Evolutionary conservation across 2,329 filamentous ascomycete genomes (phyloP).

Genomic region (Botryotinia narcissicola): DNA sequence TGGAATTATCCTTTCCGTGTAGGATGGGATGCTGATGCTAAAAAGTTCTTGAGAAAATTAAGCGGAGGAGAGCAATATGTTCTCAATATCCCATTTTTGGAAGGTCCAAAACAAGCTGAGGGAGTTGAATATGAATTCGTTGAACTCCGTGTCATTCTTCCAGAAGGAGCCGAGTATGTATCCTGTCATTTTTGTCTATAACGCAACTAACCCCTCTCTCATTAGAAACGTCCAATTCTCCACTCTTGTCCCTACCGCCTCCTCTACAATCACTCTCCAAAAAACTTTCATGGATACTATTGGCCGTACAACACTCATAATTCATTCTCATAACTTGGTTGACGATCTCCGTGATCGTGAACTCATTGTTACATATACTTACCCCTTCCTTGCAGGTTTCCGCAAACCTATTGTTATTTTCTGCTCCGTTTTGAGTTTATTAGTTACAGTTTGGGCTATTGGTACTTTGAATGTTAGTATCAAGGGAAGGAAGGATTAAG

Average conservation of each 20-base stretch:
- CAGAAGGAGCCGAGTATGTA: slow-evolving; percentile 82
- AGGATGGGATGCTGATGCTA: slow-evolving; percentile 88
- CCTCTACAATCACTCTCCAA: slow-evolving; percentile 60
- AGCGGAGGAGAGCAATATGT: slow-evolving; percentile 69
- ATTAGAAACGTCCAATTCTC: slow-evolving; percentile 73
- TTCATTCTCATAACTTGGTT: slow-evolving; percentile 82
- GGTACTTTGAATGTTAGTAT: slow-evolving; percentile 46
- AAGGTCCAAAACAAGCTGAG: slow-evolving; percentile 83
- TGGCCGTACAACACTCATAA: slow-evolving; percentile 76
- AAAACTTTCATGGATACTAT: slow-evolving; percentile 92
- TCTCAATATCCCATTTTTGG: slow-evolving; percentile 86
- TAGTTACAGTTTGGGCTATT: slow-evolving; percentile 70
- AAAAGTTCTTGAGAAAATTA: slow-evolving; percentile 66
- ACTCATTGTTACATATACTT: slow-evolving; percentile 84
- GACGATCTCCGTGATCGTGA: slow-evolving; percentile 86
- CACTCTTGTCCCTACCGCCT: slow-evolving; percentile 69
- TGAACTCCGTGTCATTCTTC: slow-evolving; percentile 77
- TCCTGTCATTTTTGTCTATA: slow-evolving; percentile 43
- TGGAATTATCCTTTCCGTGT: slow-evolving; percentile 99
- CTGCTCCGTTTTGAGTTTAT: slow-evolving; percentile 68
- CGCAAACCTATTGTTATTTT: slow-evolving; percentile 87
- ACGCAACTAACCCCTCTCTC: slow-evolving; percentile 43
- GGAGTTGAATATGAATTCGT: slow-evolving; percentile 83
- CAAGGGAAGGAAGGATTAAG: slow-evolving; percentile 27
- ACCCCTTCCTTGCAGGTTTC: slow-evolving; percentile 69